Evolutionary conservation across 306 rosid species (phyloP).

Genomic region (Senna tora): DNA sequence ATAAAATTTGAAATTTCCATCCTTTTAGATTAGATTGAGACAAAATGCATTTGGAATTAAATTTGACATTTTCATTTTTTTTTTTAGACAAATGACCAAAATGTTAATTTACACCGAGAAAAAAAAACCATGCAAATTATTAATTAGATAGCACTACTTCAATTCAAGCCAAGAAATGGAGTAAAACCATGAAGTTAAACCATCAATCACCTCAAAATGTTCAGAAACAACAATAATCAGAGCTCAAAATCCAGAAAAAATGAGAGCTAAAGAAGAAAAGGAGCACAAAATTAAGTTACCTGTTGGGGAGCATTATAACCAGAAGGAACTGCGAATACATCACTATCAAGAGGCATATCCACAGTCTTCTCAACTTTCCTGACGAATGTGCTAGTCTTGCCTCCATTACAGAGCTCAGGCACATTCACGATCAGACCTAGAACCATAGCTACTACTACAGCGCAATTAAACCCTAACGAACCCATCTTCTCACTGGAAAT

Average conservation of each 20-base stretch:
- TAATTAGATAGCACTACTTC: too few relatives aligned
- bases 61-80: too few relatives aligned
- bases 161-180: slow-evolving; percentile 3
- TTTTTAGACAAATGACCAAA: too few relatives aligned
- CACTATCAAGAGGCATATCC: slow-evolving; percentile 69
- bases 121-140: too few relatives aligned
- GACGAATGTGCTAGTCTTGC: slow-evolving; percentile 56
- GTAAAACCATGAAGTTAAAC: neutral
- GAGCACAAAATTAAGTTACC: slow-evolving; percentile 43
- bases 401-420: slow-evolving; percentile 53
- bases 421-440: slow-evolving; percentile 45
- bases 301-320: slow-evolving; percentile 87
- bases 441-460: slow-evolving; percentile 24
- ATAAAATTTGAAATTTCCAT: too few relatives aligned
- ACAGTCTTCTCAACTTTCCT: slow-evolving; percentile 46
- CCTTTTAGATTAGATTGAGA: too few relatives aligned
- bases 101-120: too few relatives aligned
- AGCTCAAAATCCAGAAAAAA: too few relatives aligned
- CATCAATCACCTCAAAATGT: neutral
- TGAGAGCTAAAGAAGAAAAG: neutral
- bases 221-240: too few relatives aligned
- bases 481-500: slow-evolving; percentile 46
- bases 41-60: too few relatives aligned
- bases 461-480: slow-evolving; percentile 32
- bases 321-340: slow-evolving; percentile 66